Conservation (phyloP, 768 basidiomycete species). For the Phanerochaete carnosa region DNA sequence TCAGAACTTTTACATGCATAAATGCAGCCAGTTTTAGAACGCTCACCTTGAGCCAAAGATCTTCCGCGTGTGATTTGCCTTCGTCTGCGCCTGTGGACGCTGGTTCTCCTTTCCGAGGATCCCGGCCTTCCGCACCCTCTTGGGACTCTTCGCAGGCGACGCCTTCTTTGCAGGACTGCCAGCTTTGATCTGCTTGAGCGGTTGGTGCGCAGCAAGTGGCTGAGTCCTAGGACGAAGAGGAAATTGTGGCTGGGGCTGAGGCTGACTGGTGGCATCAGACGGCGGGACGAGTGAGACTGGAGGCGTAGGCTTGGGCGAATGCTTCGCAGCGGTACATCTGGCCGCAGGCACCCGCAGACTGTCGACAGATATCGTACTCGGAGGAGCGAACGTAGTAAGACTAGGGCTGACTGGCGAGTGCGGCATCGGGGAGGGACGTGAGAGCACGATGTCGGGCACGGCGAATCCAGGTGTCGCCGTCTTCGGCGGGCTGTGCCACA, state of each 20-base stretch:
- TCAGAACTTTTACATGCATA: not conserved
- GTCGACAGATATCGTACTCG: not conserved
- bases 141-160: not conserved
- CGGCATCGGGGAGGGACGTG: not conserved
- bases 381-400: not conserved
- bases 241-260: not conserved
- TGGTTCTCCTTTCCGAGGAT: not conserved
- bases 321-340: not conserved
- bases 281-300: not conserved
- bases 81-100: not conserved
- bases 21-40: not conserved
- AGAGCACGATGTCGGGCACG: conserved; percentile 1
- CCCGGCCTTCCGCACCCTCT: not conserved
- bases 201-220: not conserved
- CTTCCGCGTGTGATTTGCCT: not conserved
- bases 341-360: not conserved
- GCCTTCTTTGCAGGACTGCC: not conserved
- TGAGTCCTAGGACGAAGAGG: not conserved
- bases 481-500: not conserved
- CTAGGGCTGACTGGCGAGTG: not conserved
- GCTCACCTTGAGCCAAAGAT: not conserved
- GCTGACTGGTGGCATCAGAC: not conserved
- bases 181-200: not conserved
- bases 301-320: not conserved
- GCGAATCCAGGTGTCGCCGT: not conserved